A percentile compares a stretch with the other conserved stretches of the same genome.
phyloP scores from a whole-genome alignment of 345 rosid species.

The Triadica sebifera region DNA sequence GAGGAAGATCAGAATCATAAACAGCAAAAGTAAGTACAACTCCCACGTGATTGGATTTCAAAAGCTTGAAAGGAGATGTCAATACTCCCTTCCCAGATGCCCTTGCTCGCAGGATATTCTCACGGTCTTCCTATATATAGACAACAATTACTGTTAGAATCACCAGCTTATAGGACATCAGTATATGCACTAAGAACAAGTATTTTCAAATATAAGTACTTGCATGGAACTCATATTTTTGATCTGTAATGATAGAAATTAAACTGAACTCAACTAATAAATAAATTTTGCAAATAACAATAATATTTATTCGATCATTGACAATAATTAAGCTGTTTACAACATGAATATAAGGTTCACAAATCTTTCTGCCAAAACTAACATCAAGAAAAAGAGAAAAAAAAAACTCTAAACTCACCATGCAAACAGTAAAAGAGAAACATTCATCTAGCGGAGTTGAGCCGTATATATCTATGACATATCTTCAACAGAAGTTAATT shows the following conservation, averaged over 20 bases:
- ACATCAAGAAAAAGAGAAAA: neutral
- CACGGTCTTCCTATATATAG: conserved; percentile 73
- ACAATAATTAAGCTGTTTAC: neutral
- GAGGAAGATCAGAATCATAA: conserved; percentile 63
- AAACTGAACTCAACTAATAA: neutral
- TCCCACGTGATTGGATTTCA: conserved; percentile 88
- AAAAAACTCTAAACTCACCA: neutral
- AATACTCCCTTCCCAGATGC: conserved; percentile 92
- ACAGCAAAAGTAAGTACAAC: conserved; percentile 94
- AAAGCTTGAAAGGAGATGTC: conserved; percentile 93
- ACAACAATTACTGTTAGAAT: conserved; percentile 11
- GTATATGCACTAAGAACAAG: neutral
- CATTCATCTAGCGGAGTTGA: neutral
- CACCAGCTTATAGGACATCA: conserved; percentile 8
- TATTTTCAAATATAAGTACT: conserved; percentile 13
- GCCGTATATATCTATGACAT: too few species aligned
- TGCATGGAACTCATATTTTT: neutral
- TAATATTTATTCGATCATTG: neutral
- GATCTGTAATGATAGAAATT: neutral
- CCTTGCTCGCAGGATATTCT: conserved; percentile 87
- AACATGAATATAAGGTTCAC: neutral
- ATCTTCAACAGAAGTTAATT: too few species aligned
- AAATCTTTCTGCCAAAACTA: neutral
- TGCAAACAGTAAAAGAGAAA: neutral
- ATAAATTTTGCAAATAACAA: neutral